These are phyloP conservation scores for Diplodia sapinea DNA, from an alignment of 2,329 filamentous ascomycete species.

Conservation along the genomic window DNA sequence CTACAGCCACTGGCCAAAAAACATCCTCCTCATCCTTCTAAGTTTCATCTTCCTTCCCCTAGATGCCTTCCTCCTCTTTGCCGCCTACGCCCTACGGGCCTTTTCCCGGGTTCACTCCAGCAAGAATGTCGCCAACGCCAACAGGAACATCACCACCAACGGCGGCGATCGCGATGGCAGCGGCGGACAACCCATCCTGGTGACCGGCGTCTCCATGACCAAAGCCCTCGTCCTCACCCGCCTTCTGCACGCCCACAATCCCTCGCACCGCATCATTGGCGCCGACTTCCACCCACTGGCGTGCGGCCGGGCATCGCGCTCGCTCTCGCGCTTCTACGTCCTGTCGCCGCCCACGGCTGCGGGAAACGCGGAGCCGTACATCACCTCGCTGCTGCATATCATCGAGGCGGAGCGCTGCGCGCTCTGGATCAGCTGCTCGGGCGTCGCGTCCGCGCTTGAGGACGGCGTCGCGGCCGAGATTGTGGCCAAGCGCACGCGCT, in stretches of 20 bases:
- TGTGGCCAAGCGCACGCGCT: conserved; percentile 67
- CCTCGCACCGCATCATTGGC: conserved; percentile 73
- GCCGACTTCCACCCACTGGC: conserved; percentile 64
- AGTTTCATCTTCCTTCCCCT: conserved; percentile 41
- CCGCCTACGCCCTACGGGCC: conserved; percentile 43
- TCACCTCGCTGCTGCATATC: conserved; percentile 62
- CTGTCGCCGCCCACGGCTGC: conserved; percentile 41
- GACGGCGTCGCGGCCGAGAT: conserved; percentile 63
- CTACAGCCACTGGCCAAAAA: conserved; percentile 55
- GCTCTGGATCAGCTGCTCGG: conserved; percentile 76
- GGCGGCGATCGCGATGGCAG: not conserved
- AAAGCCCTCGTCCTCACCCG: conserved; percentile 73
- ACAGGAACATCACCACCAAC: conserved; percentile 31
- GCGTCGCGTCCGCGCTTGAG: conserved; percentile 68
- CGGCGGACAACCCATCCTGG: conserved; percentile 62
- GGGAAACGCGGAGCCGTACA: conserved; percentile 53
- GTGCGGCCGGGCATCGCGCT: conserved; percentile 61
- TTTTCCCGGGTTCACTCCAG: conserved; percentile 37
- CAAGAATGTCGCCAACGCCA: not conserved
- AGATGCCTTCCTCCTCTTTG: conserved; percentile 45
- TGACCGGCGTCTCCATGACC: conserved; percentile 75
- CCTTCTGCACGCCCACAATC: conserved; percentile 59
- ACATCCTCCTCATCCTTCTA: conserved; percentile 54
- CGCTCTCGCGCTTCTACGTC: conserved; percentile 63
- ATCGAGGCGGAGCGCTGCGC: conserved; percentile 66